Conservation (phyloP, 352 stramenopile genomes). For the Globisporangium paddicum region DNA sequence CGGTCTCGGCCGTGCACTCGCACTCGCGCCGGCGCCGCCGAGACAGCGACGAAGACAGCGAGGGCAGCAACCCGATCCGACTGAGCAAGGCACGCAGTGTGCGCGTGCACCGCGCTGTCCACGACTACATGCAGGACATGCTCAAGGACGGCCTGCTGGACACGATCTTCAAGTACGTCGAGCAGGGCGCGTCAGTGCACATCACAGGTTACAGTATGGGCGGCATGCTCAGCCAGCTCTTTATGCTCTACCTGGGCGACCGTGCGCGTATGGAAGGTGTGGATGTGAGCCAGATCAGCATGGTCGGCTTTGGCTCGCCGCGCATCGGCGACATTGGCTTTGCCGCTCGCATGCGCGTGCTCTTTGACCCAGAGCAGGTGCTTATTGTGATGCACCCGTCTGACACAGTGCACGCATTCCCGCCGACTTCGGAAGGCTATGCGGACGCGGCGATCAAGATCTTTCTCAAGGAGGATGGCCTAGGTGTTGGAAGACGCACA, state of each 20-base stretch:
- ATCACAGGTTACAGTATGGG: slow-evolving; percentile 87
- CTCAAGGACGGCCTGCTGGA: slow-evolving; percentile 72
- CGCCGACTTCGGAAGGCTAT: slow-evolving; percentile 76
- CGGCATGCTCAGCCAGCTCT: slow-evolving; percentile 70
- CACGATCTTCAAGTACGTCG: slow-evolving; percentile 68
- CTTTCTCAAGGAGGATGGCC: slow-evolving; percentile 68
- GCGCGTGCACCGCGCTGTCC: slow-evolving; percentile 74
- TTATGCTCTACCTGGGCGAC: slow-evolving; percentile 78
- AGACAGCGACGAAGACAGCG: slow-evolving; percentile 52
- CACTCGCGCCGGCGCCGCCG: slow-evolving; percentile 45
- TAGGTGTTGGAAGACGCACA: slow-evolving; percentile 58
- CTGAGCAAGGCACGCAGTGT: slow-evolving; percentile 56
- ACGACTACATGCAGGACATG: slow-evolving; percentile 85
- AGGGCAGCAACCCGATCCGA: slow-evolving; percentile 45
- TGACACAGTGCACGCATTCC: slow-evolving; percentile 79
- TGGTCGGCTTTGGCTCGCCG: slow-evolving; percentile 80
- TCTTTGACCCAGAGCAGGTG: slow-evolving; percentile 76
- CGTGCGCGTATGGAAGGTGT: slow-evolving; percentile 67
- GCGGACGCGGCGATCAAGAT: slow-evolving; percentile 80
- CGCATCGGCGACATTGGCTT: slow-evolving; percentile 77
- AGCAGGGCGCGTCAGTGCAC: slow-evolving; percentile 65
- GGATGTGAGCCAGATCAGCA: slow-evolving; percentile 78
- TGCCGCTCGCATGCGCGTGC: slow-evolving; percentile 58
- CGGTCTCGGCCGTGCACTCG: slow-evolving; percentile 44
- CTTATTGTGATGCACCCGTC: slow-evolving; percentile 85